Base-by-base conservation (phyloP, 805 yeast genomes). In the Priceomyces fermenticarens region DNA sequence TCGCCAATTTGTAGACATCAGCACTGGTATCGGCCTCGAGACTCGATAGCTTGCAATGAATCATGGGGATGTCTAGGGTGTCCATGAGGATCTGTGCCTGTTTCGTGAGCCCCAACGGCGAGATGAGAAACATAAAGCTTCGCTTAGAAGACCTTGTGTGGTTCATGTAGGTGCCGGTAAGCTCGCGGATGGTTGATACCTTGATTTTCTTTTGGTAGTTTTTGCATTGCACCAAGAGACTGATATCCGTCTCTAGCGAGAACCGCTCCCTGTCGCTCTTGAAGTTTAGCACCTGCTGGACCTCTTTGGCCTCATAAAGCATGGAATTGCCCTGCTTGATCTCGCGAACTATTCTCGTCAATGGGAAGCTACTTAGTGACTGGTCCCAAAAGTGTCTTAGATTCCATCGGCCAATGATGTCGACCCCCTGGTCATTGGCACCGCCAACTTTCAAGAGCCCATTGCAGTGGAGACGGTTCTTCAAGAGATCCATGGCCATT, bases 391-490 rank as follows among this genome's bases (percentile, higher is more conserved):
- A 54, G 32, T 45, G 49, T 20, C 48, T 40, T 35, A 72, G 54
- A 40, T 73, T 58, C 83, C 84, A 78, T 32, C 62, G 62, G 0
- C 83, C 83, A 14, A 73, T 52, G 3, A 80, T 53, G 51, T 80
- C 85, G 3, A 80, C 61, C 0, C 85, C 85, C 39, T 72, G 66
- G 48, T 80, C 85, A 37, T 71, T 69, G 1, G 78, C 63, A 1
- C 84, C 82, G 1, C 85, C 85, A 30, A 65, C 70, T 32, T 76
- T 71, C 1, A 62, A 45, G 35, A 78, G 41, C 27, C 64, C 53
- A 11, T 52, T 48, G 33, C 76, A 63, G 13, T 65, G 55, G 17
- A 78, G 61, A n/a, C 56, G 48, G 1, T 57, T 36, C 42, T 65
- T 62, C 3, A 80, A 55, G 28, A 67, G 60, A 4, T 61, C 60